Base-by-base conservation (phyloP, 2,329 filamentous ascomycete species). In the Exserohilum turcica region DNA sequence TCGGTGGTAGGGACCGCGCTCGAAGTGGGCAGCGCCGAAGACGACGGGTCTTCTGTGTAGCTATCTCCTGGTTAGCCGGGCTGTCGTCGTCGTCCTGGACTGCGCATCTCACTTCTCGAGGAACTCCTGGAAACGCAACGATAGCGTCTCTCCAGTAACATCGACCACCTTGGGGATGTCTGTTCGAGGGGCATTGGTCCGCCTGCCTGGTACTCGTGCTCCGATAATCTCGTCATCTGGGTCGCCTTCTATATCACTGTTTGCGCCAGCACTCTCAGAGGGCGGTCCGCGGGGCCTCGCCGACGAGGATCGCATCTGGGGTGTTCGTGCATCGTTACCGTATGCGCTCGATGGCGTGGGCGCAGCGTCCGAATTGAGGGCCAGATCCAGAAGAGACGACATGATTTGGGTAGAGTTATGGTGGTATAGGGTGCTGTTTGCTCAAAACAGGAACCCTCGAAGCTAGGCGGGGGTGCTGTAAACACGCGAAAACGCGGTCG, bases 41-140 rank as follows among this genome's bases (percentile, higher is more conserved):
- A 79, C 5, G 82, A 78, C 3, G 86, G 86, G 15, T 89, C 87
- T 74, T 92, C 89, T 52, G 85, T 79, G 70, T 88, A 93, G 53
- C 78, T 80, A 33, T 33, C 8, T 3, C 28, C 15, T 5, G 42
- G 43, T 68, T 36, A 72, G 58, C 13, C 24, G 19, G 12, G 10
- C 18, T 27, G 13, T 28, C n/a, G 27, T 32, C 24, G n/a, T 15
- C 19, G 12, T 6, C 15, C 6, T 6, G 9, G 21, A 37, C 50
- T 10, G 32, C 28, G 24, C 12, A 12, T 29, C 82, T 68, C 72
- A 92, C 88, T 82, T 84, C 69, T 94, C 89, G 21, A 95, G 84
- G 69, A 94, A 95, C 60, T 83, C 82, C 74, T 92, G 87, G 70
- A 95, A 94, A 52, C 88, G 85, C 50, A 87, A 81, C 69, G 91